phyloP scores from a whole-genome alignment of 2,329 filamentous ascomycete genomes.

The Phialophora expanda region DNA sequence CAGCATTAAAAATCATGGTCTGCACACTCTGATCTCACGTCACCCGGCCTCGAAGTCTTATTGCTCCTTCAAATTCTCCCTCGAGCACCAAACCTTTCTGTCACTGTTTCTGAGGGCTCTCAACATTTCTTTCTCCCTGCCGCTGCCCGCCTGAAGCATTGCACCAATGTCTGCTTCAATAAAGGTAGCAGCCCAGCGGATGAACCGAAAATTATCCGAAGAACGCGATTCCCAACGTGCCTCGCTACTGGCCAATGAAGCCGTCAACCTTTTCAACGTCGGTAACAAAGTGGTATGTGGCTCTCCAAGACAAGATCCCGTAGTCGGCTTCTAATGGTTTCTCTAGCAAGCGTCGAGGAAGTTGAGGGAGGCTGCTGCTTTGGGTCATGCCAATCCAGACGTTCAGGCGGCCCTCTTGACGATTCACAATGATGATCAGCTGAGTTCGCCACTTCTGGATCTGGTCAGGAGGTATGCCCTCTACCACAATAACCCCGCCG shows the following conservation, averaged over 20 bases:
- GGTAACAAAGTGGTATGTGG: slow-evolving; percentile 53
- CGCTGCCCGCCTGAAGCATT: slow-evolving; percentile 1
- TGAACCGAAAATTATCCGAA: slow-evolving; percentile 45
- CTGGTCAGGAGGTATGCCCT: slow-evolving; percentile 52
- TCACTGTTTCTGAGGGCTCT: not conserved
- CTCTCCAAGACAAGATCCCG: not conserved
- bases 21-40: slow-evolving; percentile 33
- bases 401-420: slow-evolving; percentile 54
- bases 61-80: slow-evolving; percentile 1
- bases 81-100: not conserved
- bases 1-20: slow-evolving; percentile 23
- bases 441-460: slow-evolving; percentile 47
- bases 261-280: slow-evolving; percentile 53
- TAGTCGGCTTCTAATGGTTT: not conserved
- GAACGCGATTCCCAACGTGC: slow-evolving; percentile 55
- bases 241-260: slow-evolving; percentile 53
- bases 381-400: slow-evolving; percentile 52
- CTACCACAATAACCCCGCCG: slow-evolving; percentile 51
- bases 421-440: slow-evolving; percentile 46
- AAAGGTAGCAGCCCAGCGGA: slow-evolving; percentile 33
- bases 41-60: slow-evolving; percentile 22
- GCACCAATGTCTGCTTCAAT: slow-evolving; percentile 34
- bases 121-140: slow-evolving; percentile 7
- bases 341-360: slow-evolving; percentile 54
- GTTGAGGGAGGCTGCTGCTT: slow-evolving; percentile 55